Conservation (phyloP, 768 basidiomycete genomes). For the Trametes punicea region DNA sequence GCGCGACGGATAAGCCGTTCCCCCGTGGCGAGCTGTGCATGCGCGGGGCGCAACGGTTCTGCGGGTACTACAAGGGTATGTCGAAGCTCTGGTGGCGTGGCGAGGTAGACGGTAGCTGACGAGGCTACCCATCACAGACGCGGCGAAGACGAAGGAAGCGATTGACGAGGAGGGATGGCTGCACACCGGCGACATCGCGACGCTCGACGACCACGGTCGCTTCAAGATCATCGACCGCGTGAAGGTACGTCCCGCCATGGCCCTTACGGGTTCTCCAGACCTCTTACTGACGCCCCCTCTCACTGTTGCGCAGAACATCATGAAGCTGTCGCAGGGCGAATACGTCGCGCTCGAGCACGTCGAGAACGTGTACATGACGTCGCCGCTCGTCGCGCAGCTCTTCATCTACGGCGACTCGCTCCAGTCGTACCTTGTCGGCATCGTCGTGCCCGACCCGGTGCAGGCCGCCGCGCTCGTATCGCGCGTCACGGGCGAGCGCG, state of each 20-base stretch:
- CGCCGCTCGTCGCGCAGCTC: conserved; percentile 70
- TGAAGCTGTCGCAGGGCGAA: conserved; percentile 98
- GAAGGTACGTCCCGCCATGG: conserved; percentile 78
- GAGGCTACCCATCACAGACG: conserved; percentile 46
- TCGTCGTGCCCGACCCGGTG: conserved; percentile 84
- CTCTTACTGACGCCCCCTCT: neutral
- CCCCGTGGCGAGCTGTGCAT: conserved; percentile 87
- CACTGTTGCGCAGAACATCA: conserved; percentile 72
- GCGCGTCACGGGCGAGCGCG: conserved; percentile 44
- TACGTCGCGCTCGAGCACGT: conserved; percentile 97
- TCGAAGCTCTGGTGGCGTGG: too few species aligned
- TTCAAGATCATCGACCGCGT: conserved; percentile 92
- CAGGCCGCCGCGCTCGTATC: conserved; percentile 62
- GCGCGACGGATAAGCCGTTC: conserved; percentile 79
- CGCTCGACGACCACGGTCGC: conserved; percentile 75
- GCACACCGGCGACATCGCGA: conserved; percentile 86
- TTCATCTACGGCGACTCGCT: conserved; percentile 90
- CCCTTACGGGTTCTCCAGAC: neutral
- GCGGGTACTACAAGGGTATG: conserved; percentile 74
- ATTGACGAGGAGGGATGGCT: conserved; percentile 90
- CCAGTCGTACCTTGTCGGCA: conserved; percentile 78
- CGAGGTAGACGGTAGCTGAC: neutral
- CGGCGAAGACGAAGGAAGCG: conserved; percentile 75
- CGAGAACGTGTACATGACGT: conserved; percentile 73
- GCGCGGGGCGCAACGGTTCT: conserved; percentile 63